Base-by-base conservation (phyloP, 192 early-diverging fungal species). In the Mortierella hygrophila region DNA sequence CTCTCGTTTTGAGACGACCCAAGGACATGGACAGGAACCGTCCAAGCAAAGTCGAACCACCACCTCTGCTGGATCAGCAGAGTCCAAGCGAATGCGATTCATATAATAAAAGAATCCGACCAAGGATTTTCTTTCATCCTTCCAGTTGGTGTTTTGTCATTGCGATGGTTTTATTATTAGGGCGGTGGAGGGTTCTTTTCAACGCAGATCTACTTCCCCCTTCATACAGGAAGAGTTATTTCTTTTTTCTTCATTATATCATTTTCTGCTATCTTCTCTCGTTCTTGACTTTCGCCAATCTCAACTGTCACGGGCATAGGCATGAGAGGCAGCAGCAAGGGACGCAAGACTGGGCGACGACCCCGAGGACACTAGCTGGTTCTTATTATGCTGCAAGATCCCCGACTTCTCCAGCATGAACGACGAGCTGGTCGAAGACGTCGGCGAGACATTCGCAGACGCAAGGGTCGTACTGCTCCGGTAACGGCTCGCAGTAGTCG, bases 401-500 rank as follows among this genome's bases (percentile, higher is more conserved):
- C 46, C 29, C 6, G 81, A 41, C 35, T 83, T 83, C 37, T 77
- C 70, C 6, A 47, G 29, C 41, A 75, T 75, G 13, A 77, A 76
- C 4, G 60, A 83, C 2, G 81, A 83, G 7, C 55, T 74, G 13
- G 76, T 78, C 1, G 81, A 83, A 1, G 81, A 83, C 1, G 81
- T 76, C 29, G 81, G 81, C 8, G 81, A 83, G 7, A 77, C 76
- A 6, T 76, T 78, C 3, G 69, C 32, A 1, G 81, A 83, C 10
- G 77, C n/a, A 26, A 70, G 35, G 23, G 70, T 20, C 13, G 57
- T 44, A 0, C 40, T 78, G 11, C 29, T 41, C 47, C 68, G 76
- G 42, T 32, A 37, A 6, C 37, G 70, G 10, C 9, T 38, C 40
- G 70, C 21, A 20, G 60, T 44, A 35, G 70, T 21, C 70, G 20